Conservation (phyloP, 306 rosid species). For the Cajanus cajan region DNA sequence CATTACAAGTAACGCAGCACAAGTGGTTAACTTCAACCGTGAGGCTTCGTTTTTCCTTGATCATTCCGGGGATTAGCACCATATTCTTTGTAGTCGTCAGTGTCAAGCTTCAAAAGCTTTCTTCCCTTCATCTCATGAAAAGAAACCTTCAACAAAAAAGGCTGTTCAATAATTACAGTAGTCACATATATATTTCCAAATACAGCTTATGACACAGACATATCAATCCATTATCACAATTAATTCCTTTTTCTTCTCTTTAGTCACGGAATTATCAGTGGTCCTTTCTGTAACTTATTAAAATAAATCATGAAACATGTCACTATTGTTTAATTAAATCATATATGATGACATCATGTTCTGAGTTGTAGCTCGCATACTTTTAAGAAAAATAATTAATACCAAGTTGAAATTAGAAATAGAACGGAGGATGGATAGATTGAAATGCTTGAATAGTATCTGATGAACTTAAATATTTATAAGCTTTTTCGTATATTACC, state of each 20-base stretch:
- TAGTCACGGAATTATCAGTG: background rate
- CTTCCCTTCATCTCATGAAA: conserved; percentile 31
- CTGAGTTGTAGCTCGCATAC: background rate
- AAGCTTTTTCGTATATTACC: conserved; percentile 31
- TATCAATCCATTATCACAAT: background rate
- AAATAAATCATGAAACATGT: background rate
- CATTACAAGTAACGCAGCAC: background rate
- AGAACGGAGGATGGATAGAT: background rate
- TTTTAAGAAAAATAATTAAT: background rate
- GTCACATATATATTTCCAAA: background rate
- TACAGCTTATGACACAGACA: background rate
- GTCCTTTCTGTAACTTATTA: background rate
- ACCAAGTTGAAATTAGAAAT: background rate
- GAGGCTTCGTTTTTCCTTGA: conserved; percentile 44
- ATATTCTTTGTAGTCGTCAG: conserved; percentile 36
- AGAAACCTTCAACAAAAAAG: conserved; percentile 11
- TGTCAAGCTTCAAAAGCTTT: conserved; percentile 44
- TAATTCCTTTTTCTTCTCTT: background rate
- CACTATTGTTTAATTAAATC: background rate
- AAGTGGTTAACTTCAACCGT: conserved; percentile 12
- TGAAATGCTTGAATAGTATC: background rate
- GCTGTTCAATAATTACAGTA: background rate
- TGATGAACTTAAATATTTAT: background rate
- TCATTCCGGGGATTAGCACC: conserved; percentile 50
- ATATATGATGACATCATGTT: no score